Conservation (phyloP, 495 filamentous ascomycete genomes). For the Trichocladium antarcticum region DNA sequence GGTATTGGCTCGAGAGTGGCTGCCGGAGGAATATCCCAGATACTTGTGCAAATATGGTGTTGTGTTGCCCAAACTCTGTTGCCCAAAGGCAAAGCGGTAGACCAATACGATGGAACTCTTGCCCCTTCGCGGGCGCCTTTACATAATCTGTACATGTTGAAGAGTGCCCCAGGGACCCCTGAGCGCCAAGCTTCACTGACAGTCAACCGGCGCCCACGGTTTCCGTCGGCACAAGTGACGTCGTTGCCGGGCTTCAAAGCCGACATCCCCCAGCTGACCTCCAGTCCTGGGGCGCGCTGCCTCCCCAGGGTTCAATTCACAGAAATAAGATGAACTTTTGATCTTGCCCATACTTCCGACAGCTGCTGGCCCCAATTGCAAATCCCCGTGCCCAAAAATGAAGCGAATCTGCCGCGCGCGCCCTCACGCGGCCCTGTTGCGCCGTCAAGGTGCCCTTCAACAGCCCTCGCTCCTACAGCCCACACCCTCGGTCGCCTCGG, state of each 20-base stretch:
- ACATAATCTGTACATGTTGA: too few species aligned
- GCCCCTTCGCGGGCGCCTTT: too few species aligned
- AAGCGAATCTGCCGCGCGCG: constrained; percentile 14
- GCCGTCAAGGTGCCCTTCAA: neutral
- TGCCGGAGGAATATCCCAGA: too few species aligned
- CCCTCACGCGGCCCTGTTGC: constrained; percentile 2
- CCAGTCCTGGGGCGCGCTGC: neutral
- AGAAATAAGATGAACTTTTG: neutral
- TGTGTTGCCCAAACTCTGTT: too few species aligned
- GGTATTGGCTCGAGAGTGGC: too few species aligned
- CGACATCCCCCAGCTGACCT: neutral
- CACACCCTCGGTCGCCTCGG: too few species aligned
- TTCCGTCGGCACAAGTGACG: constrained; percentile 32
- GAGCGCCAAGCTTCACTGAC: constrained; percentile 4
- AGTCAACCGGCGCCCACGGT: constrained; percentile 7
- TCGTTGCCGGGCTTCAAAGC: constrained; percentile 10
- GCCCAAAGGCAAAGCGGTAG: too few species aligned
- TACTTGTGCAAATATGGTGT: too few species aligned
- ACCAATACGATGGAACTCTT: too few species aligned
- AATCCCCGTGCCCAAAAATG: constrained; percentile 1
- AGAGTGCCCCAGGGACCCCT: constrained; percentile 5
- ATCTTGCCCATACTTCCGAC: neutral
- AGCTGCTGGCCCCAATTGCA: too few species aligned
- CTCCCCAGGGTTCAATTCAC: neutral
- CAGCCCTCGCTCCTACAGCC: neutral